phyloP scores from a whole-genome alignment of 1,139 yeast genomes.

The Magnusiomyces tetraspermus region DNA sequence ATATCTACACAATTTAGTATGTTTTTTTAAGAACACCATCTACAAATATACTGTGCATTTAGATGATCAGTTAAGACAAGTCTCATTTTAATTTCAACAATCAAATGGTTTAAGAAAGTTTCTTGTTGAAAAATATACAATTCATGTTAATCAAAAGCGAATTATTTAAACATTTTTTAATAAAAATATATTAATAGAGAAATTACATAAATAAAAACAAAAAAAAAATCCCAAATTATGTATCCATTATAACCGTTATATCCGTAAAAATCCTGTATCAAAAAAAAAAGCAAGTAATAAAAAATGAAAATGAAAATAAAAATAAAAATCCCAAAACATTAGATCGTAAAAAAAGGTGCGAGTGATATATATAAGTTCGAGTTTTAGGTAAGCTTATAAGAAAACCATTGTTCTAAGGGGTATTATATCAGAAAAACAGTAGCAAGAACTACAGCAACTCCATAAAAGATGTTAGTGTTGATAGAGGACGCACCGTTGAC shows the following conservation, averaged over 20 bases:
- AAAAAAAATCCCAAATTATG: not conserved
- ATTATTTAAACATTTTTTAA: not conserved
- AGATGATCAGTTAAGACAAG: no score
- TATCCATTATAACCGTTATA: no score
- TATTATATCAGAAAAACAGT: not conserved
- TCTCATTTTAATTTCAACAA: no score
- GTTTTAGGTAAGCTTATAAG: not conserved
- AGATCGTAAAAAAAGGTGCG: not conserved
- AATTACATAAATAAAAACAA: not conserved
- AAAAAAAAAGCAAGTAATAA: no score
- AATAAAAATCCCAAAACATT: slow-evolving; percentile 3
- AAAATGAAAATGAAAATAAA: no score
- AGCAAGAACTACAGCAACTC: not conserved
- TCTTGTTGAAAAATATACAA: no score
- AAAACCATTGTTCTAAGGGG: not conserved
- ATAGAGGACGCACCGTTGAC: slow-evolving; percentile 1
- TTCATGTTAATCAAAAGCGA: not conserved
- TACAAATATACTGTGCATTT: no score
- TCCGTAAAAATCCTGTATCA: not conserved
- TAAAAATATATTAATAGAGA: not conserved
- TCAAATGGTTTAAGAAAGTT: no score
- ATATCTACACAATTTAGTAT: no score
- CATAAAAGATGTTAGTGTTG: not conserved
- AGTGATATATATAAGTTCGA: not conserved
- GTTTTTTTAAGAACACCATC: no score